Base-by-base conservation (phyloP, 306 rosid species). In the Alnus glutinosa region DNA sequence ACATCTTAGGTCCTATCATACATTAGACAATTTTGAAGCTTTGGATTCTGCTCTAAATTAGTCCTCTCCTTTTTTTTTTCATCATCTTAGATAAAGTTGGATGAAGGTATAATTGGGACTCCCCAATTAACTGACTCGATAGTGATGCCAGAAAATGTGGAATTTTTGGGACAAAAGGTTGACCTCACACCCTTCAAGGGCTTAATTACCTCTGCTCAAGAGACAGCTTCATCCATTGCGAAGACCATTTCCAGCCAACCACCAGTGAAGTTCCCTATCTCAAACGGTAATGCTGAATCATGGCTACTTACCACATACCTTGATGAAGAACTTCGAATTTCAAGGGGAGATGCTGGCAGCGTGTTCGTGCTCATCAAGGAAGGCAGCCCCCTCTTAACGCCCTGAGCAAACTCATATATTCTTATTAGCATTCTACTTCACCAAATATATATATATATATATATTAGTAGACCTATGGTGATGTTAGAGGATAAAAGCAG, bases 281-380 rank as follows among this genome's bases (percentile, higher is more conserved):
- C 92, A 19, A 86, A 78, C 83, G 82, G 46, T 74, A 80, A 78
- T 15, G 94, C 96, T 28, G 82, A 95, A 32, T 95, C 99, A 0
- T 95, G 97, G 99, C 51, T 93, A 59, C 88, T 95, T 39, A 93
- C 98, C 47, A 93, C 97, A 13, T 91, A 91, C 80, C 98, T 95
- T 3, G 99, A 95, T 0, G 88, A 82, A n/a, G 98, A 93, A 64
- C 87, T 95, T 37, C 83, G 98, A 55, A 91, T 95, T 84, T 85
- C 92, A 1, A 84, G 94, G 85, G 93, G 91, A 46, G 98, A 90
- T 57, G 93, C 74, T 9, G 98, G 98, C 71, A 88, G 91, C 28
- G 94, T 95, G 46, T 93, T 88, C 34, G 99, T 90, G 75, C 93
- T 93, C 51, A 79, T 95, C 84, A 95, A 95, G 85, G 98, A 91